phyloP scores from a whole-genome alignment of 768 basidiomycete species.

The Lactarius quietus region DNA sequence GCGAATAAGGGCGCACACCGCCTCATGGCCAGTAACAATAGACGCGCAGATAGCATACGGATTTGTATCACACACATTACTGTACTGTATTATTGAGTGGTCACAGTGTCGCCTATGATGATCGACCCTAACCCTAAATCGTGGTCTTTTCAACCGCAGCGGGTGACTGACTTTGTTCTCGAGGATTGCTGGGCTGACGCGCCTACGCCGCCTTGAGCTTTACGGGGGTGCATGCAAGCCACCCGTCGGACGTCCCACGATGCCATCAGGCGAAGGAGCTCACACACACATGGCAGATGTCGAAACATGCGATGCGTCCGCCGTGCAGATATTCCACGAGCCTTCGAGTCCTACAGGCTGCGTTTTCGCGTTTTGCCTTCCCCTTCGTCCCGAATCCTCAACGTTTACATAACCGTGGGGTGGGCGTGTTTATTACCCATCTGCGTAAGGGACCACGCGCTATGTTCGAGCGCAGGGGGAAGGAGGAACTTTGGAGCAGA shows the following conservation, averaged over 20 bases:
- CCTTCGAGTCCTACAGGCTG: conserved; percentile 76
- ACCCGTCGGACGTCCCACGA: conserved; percentile 86
- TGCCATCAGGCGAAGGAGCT: conserved; percentile 70
- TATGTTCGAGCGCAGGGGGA: conserved; percentile 44
- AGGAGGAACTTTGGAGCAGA: conserved; percentile 42
- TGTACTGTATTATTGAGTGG: no score
- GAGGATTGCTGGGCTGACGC: conserved; percentile 30
- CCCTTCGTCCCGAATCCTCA: background rate
- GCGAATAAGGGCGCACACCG: background rate
- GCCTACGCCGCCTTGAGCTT: conserved; percentile 78
- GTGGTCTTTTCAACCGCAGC: conserved; percentile 65
- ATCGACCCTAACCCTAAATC: conserved; percentile 10
- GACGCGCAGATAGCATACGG: no score
- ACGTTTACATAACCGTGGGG: conserved; percentile 39
- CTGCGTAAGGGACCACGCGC: conserved; percentile 37
- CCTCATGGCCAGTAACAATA: no score
- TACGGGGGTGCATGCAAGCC: conserved; percentile 76
- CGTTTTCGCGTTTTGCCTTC: conserved; percentile 13
- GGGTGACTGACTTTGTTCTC: conserved; percentile 39
- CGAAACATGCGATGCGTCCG: conserved; percentile 89
- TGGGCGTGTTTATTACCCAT: conserved; percentile 47
- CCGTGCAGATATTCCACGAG: conserved; percentile 81
- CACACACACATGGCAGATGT: conserved; percentile 93
- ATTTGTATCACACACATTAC: no score
- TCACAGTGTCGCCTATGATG: no score